A percentile compares a stretch with the other conserved stretches of the same genome.
These are phyloP conservation scores for Spathaspora boniae DNA, from an alignment of 805 yeast genomes.

Conservation along the genomic window DNA sequence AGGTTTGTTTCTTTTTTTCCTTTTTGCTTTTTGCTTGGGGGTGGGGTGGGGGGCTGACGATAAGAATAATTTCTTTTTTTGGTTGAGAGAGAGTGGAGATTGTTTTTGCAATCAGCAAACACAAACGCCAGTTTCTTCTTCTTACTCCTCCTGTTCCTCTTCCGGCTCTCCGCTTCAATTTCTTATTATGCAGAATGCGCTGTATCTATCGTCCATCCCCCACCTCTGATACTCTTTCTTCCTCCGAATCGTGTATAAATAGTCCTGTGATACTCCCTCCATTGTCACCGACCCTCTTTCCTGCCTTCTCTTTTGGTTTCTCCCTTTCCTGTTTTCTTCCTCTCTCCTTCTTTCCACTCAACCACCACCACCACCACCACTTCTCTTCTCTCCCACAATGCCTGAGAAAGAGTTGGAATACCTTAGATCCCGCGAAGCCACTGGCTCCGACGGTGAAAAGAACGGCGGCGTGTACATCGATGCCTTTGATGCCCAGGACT, in stretches of 20 bases:
- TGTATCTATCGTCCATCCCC: too few species aligned
- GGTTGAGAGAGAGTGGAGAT: not conserved
- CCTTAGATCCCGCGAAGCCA: slow-evolving; percentile 34
- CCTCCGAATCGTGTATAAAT: not conserved
- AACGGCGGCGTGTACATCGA: slow-evolving; percentile 12
- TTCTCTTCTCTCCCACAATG: slow-evolving; percentile 17
- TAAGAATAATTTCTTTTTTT: too few species aligned
- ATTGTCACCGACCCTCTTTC: too few species aligned
- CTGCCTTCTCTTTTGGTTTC: not conserved
- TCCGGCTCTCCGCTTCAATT: too few species aligned
- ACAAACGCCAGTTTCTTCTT: too few species aligned
- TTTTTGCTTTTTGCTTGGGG: too few species aligned
- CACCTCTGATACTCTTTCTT: not conserved
- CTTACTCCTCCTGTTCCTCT: too few species aligned
- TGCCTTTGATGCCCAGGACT: slow-evolving; percentile 14
- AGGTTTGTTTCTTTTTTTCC: too few species aligned
- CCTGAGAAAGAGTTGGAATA: slow-evolving; percentile 41
- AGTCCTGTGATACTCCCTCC: not conserved
- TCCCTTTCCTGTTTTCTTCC: not conserved
- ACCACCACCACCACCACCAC: not conserved
- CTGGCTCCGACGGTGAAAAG: slow-evolving; percentile 37
- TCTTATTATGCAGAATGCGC: too few species aligned
- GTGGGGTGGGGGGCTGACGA: too few species aligned
- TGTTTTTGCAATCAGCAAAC: slow-evolving; percentile 1
- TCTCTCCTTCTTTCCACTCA: not conserved